These are phyloP conservation scores for Serendipita vermifera DNA, from an alignment of 768 basidiomycete species.

Conservation along the genomic window DNA sequence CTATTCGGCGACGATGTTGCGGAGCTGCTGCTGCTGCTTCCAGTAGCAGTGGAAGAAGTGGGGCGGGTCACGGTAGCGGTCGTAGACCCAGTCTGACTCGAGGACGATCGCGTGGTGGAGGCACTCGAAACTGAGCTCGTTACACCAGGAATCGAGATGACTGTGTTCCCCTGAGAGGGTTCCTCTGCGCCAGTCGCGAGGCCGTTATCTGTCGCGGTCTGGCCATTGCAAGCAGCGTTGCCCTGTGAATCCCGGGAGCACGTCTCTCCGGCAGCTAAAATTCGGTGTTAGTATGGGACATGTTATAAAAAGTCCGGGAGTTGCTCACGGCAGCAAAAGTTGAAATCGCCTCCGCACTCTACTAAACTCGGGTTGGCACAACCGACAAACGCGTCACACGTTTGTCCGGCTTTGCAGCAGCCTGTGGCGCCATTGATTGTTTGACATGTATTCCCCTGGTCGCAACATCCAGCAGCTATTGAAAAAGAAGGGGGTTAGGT, in stretches of 20 bases:
- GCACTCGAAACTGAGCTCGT: too few species aligned
- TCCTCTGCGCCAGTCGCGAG: too few species aligned
- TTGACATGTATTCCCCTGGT: neutral
- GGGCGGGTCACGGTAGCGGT: too few species aligned
- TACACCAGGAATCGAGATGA: too few species aligned
- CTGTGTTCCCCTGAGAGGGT: too few species aligned
- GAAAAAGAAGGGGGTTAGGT: neutral
- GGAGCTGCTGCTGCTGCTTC: too few species aligned
- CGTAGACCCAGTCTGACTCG: too few species aligned
- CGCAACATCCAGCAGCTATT: neutral
- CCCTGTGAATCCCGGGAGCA: neutral
- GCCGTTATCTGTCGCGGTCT: neutral
- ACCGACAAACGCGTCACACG: neutral
- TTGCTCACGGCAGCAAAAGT: conserved; percentile 2
- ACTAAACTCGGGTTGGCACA: neutral
- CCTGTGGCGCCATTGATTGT: neutral
- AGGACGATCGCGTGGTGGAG: too few species aligned
- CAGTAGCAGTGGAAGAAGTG: too few species aligned
- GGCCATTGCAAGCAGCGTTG: conserved; percentile 2
- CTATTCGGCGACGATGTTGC: too few species aligned
- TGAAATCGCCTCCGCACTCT: neutral
- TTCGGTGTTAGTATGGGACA: too few species aligned
- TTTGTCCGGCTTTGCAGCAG: neutral
- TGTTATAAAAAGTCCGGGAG: too few species aligned
- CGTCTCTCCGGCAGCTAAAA: neutral